Evolutionary conservation across 176 grass and related monocot species (phyloP).

Genomic region (Carex cristatella): DNA sequence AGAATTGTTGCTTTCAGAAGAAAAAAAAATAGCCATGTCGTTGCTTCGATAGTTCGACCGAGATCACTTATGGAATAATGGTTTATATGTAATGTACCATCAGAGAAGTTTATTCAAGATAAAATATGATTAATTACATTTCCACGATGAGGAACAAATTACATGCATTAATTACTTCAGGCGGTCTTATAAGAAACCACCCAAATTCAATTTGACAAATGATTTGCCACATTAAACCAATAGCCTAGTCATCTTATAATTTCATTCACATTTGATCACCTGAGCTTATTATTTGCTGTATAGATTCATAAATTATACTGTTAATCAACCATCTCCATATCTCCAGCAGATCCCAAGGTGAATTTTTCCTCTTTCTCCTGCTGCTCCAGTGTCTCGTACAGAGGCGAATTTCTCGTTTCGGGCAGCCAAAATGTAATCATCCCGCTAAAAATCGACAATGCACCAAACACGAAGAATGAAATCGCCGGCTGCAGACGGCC

Average conservation of each 20-base stretch:
- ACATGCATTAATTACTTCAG: background rate
- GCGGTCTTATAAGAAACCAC: background rate
- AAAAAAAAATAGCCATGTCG: too few relatives aligned
- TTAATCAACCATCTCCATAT: slow-evolving; percentile 22
- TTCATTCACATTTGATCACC: background rate
- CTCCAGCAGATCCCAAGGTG: slow-evolving; percentile 3
- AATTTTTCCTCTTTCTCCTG: slow-evolving; percentile 32
- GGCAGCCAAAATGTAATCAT: slow-evolving; percentile 17
- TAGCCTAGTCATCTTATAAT: background rate
- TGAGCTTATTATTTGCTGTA: background rate
- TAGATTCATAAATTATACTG: slow-evolving; percentile 2
- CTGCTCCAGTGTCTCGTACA: slow-evolving; percentile 47
- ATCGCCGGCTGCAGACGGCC: slow-evolving; percentile 17
- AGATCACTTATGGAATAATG: background rate
- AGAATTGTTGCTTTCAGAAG: too few relatives aligned
- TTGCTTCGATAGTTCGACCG: background rate
- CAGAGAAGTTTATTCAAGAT: background rate
- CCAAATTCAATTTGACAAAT: background rate
- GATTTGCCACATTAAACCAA: background rate
- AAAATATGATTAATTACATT: background rate
- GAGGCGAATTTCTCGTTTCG: slow-evolving; percentile 14
- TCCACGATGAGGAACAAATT: background rate
- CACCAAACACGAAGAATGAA: slow-evolving; percentile 27
- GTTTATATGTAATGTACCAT: background rate
- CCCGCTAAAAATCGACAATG: slow-evolving; percentile 16